phyloP scores from a whole-genome alignment of 306 rosid species.

The Elaeagnus macrophylla region DNA sequence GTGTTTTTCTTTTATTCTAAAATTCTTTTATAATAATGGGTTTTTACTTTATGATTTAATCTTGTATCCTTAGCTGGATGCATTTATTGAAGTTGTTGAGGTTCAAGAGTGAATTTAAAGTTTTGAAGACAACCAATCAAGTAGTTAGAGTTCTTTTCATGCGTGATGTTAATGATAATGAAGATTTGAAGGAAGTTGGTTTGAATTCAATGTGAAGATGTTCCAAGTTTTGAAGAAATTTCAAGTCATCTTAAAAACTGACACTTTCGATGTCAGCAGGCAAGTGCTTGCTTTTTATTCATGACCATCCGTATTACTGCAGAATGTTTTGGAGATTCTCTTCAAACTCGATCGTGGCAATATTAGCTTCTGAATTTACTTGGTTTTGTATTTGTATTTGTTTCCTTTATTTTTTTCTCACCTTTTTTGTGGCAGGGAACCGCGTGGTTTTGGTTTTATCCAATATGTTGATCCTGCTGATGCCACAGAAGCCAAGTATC shows the following conservation, averaged over 20 bases:
- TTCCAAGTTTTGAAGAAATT: constrained; percentile 98
- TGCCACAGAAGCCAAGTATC: constrained; percentile 92
- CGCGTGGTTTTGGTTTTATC: constrained; percentile 97
- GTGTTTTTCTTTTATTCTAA: constrained; percentile 8
- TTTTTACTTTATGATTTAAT: constrained; percentile 24
- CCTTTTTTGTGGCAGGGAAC: constrained; percentile 44
- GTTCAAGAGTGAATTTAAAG: constrained; percentile 90
- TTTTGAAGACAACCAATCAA: constrained; percentile 93
- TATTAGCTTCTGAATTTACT: neutral
- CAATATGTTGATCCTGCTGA: constrained; percentile 88
- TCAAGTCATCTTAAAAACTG: constrained; percentile 87
- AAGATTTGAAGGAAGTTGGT: constrained; percentile 97
- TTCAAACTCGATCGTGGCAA: neutral
- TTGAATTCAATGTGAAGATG: constrained; percentile 89
- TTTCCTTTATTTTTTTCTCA: neutral
- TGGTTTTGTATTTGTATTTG: too few species aligned
- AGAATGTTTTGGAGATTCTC: constrained; percentile 29
- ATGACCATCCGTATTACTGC: constrained; percentile 50
- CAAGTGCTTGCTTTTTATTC: constrained; percentile 87
- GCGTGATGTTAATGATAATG: constrained; percentile 88
- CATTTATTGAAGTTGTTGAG: constrained; percentile 58
- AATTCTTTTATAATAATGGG: constrained; percentile 17
- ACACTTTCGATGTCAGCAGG: constrained; percentile 99
- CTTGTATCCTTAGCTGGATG: constrained; percentile 39
- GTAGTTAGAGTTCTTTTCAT: constrained; percentile 79